Conservation (phyloP, 257 asterid species). For the Fraxinus anomala region DNA sequence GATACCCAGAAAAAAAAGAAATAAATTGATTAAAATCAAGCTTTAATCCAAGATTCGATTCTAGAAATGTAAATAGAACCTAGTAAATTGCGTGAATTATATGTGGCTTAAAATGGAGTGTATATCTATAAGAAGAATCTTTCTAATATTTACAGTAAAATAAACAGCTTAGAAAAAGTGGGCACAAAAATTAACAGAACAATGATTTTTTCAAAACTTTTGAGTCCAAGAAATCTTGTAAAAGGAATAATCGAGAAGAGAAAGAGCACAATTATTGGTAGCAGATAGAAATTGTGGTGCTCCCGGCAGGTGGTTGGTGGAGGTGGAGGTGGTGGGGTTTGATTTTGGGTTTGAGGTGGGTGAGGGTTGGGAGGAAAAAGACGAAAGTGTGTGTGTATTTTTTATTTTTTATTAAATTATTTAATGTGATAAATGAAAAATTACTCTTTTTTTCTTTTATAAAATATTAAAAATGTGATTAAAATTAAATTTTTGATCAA, state of each 20-base stretch:
- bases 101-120: background rate
- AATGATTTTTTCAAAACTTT: background rate
- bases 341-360: no score
- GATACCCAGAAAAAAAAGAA: background rate
- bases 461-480: no score
- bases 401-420: no score
- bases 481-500: no score
- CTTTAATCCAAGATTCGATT: constrained; percentile 1
- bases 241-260: background rate
- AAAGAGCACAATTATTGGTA: background rate
- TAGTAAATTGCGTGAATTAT: constrained; percentile 16
- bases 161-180: background rate
- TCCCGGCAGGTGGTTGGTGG: no score
- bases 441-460: no score
- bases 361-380: no score
- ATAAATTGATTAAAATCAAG: background rate
- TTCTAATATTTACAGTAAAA: background rate
- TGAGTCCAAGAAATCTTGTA: background rate
- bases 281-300: no score
- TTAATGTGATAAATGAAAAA: no score
- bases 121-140: constrained; percentile 2
- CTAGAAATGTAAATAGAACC: constrained; percentile 24
- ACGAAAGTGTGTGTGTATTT: no score
- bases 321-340: no score
- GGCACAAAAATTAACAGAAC: background rate